Percentiles rank a stretch among this genome's conserved stretches.
Evolutionary conservation across 179 eudicot species (phyloP).

Genomic region (Carnegiea gigantea): DNA sequence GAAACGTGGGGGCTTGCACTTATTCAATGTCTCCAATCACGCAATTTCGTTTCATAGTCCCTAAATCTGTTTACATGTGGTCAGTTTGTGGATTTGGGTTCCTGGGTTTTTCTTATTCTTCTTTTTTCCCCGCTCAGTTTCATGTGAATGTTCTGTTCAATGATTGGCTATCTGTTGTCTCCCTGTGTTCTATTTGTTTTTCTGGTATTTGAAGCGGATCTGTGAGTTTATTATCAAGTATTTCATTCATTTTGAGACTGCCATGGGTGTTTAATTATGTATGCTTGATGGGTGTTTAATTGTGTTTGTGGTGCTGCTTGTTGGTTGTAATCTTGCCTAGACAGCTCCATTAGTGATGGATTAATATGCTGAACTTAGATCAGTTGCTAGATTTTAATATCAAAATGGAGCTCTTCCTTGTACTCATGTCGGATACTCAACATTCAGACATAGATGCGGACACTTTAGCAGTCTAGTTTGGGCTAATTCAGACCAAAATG

Average conservation of each 20-base stretch:
- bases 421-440: too few species aligned
- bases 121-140: not conserved
- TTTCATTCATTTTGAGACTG: not conserved
- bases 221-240: not conserved
- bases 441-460: too few species aligned
- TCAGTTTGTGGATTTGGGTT: not conserved
- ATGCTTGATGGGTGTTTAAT: not conserved
- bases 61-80: not conserved
- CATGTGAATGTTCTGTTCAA: not conserved
- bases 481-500: too few species aligned
- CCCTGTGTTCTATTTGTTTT: too few species aligned
- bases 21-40: not conserved
- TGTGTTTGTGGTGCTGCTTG: not conserved
- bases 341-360: not conserved
- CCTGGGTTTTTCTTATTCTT: not conserved
- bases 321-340: not conserved
- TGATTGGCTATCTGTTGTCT: not conserved
- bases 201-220: not conserved
- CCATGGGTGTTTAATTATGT: not conserved
- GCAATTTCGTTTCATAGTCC: not conserved
- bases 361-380: not conserved
- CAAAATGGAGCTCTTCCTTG: too few species aligned
- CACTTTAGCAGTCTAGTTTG: too few species aligned
- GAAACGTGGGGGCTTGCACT: not conserved
- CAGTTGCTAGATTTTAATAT: too few species aligned